phyloP scores from a whole-genome alignment of 2,329 filamentous ascomycete genomes.

The Tolypocladium tundrense region DNA sequence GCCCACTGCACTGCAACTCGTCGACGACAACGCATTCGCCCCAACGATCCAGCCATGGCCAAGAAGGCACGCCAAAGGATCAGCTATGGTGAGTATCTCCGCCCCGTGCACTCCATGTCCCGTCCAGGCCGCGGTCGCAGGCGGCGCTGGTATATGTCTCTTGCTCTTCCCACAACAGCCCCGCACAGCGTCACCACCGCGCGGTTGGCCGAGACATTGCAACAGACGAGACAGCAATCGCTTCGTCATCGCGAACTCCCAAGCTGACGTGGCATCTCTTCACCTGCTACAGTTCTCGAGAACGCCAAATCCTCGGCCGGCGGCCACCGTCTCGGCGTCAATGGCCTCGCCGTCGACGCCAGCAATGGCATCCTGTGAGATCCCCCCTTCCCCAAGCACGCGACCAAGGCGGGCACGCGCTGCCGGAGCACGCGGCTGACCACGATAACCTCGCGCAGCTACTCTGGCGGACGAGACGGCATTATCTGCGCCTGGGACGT shows the following conservation, averaged over 20 bases:
- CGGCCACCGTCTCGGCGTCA: constrained; percentile 88
- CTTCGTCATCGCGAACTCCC: not conserved
- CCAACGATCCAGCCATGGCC: constrained; percentile 36
- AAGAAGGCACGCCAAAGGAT: constrained; percentile 61
- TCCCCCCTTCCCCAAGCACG: not conserved
- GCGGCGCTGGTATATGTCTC: not conserved
- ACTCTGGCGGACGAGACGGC: constrained; percentile 91
- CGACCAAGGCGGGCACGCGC: not conserved
- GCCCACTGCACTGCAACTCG: not conserved
- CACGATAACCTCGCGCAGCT: constrained; percentile 41
- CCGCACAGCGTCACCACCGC: not conserved
- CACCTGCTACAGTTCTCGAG: constrained; percentile 39
- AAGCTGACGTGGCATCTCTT: constrained; percentile 1
- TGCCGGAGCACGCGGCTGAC: not conserved
- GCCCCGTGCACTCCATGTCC: not conserved
- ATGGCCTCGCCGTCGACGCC: constrained; percentile 81
- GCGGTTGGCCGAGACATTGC: not conserved
- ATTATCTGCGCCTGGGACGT: constrained; percentile 95
- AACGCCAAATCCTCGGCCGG: constrained; percentile 50
- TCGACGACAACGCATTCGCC: not conserved
- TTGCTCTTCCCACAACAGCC: not conserved
- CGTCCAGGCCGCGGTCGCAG: not conserved
- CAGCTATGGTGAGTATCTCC: constrained; percentile 47
- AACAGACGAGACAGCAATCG: not conserved
- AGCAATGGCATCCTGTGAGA: constrained; percentile 77